These are phyloP conservation scores for Sherardia arvensis DNA, from an alignment of 257 asterid species.

Conservation along the genomic window DNA sequence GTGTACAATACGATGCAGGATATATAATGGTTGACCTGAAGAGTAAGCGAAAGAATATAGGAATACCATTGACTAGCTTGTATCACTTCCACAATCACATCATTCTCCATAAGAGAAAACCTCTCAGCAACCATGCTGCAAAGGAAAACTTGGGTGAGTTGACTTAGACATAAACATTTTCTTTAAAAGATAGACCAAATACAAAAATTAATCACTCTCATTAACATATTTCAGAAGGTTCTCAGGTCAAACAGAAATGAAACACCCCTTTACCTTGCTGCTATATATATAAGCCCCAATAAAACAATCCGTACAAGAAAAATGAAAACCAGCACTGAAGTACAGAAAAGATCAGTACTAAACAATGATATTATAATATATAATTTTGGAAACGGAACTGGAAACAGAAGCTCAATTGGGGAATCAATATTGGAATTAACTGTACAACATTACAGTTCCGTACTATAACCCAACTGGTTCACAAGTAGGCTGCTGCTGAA, in stretches of 20 bases:
- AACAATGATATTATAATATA: not conserved
- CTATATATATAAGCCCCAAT: not conserved
- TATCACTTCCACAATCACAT: constrained; percentile 1
- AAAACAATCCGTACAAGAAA: not conserved
- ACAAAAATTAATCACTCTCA: not conserved
- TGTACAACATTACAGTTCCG: not conserved
- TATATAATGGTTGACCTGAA: not conserved
- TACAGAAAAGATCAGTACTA: not conserved
- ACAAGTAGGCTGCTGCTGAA: not conserved
- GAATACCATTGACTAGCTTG: not conserved
- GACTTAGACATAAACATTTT: not conserved
- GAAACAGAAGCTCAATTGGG: not conserved
- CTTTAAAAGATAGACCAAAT: no score
- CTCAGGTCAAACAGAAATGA: not conserved
- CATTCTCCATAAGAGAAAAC: constrained; percentile 3
- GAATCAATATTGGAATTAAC: not conserved
- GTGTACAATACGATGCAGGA: not conserved
- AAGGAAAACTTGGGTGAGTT: not conserved
- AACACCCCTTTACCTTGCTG: not conserved
- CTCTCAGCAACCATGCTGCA: constrained; percentile 2
- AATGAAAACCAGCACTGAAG: not conserved
- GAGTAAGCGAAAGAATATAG: not conserved
- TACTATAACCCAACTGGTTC: not conserved
- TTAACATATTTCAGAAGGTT: not conserved
- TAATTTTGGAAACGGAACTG: not conserved